Base-by-base conservation (phyloP, 495 filamentous ascomycete species). In the Podospora pseudoanserina region DNA sequence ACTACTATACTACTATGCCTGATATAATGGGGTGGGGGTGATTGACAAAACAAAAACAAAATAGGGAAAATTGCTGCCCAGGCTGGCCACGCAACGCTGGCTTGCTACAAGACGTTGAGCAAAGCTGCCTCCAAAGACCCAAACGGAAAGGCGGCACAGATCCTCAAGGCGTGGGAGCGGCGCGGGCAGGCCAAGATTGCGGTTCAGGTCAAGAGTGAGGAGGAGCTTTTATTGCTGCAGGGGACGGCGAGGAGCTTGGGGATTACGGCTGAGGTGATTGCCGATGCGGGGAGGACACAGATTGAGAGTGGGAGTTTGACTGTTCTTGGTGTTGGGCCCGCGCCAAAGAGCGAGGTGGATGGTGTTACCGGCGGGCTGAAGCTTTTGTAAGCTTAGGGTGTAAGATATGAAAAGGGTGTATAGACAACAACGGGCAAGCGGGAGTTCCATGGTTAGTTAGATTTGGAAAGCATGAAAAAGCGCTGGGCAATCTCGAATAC, bases 31-130 rank as follows among this genome's bases (percentile, higher is more conserved):
- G 3, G 53, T 56, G 27, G 6, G 28, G 26, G 3, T 57, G n/a
- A 4, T 4, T 23, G 20, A 23, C 20, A 23, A 1, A 20, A 20
- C 20, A 20, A 23, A 23, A 23, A 23, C 1, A 56, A 27, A 63
- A 64, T 69, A 97, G 95, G 95, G 69, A 99, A 99, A 86, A 98
- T 98, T 73, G 96, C 92, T 65, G 95, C 95, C 6, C 96, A 99
- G 83, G 91, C 89, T 79, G 90, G 90, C n/a, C 95, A 99, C 79
- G 95, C 95, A 9, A 97, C 95, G 1, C 88, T 99, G 55, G 94
- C 94, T 39, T 97, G 93, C 86, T 99, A 97, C 88, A 97, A 96
- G 81, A 83, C 87, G 53, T 86, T 92, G 66, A 80, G 86, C 66
- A 79, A 83, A n/a, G 80, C 85, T 60, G 78, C 88, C 7, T 66